These are phyloP conservation scores for Neofusicoccum ribis DNA, from an alignment of 2,329 filamentous ascomycete genomes.

Conservation along the genomic window DNA sequence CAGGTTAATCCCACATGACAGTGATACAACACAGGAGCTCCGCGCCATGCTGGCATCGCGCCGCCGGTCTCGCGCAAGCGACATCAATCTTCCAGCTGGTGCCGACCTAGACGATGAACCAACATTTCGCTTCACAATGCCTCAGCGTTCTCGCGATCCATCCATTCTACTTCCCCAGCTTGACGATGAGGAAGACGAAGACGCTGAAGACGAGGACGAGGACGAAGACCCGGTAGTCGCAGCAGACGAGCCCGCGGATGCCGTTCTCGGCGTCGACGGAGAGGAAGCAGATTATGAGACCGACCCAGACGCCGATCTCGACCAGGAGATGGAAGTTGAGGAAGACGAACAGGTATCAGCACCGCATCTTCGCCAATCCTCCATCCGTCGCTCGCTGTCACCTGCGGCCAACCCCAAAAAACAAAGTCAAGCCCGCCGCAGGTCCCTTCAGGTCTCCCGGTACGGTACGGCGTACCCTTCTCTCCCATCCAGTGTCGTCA, in stretches of 20 bases:
- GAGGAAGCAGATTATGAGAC: conserved; percentile 25
- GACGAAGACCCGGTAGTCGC: conserved; percentile 31
- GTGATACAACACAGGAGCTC: conserved; percentile 21
- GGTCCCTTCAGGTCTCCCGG: conserved; percentile 62
- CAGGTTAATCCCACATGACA: background rate
- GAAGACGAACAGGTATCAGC: conserved; percentile 11
- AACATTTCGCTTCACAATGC: conserved; percentile 41
- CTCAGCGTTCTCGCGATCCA: conserved; percentile 33
- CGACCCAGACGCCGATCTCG: conserved; percentile 13
- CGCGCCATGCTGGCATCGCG: conserved; percentile 20
- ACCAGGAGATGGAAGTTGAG: conserved; percentile 10
- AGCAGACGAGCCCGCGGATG: conserved; percentile 28
- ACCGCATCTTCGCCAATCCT: conserved; percentile 1
- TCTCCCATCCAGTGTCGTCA: conserved; percentile 71
- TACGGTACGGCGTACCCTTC: conserved; percentile 75
- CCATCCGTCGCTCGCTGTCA: background rate
- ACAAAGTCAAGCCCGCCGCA: conserved; percentile 40
- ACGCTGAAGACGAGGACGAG: conserved; percentile 22
- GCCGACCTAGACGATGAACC: conserved; percentile 33
- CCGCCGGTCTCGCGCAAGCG: conserved; percentile 19
- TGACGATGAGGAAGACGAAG: conserved; percentile 8
- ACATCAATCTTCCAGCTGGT: background rate
- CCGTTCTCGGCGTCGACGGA: conserved; percentile 12
- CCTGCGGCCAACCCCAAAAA: background rate
- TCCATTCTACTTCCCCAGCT: conserved; percentile 19